A percentile compares a stretch with the other conserved stretches of the same genome.
Conservation (phyloP, 2,329 filamentous ascomycete genomes). For the Penicillium italicum region DNA sequence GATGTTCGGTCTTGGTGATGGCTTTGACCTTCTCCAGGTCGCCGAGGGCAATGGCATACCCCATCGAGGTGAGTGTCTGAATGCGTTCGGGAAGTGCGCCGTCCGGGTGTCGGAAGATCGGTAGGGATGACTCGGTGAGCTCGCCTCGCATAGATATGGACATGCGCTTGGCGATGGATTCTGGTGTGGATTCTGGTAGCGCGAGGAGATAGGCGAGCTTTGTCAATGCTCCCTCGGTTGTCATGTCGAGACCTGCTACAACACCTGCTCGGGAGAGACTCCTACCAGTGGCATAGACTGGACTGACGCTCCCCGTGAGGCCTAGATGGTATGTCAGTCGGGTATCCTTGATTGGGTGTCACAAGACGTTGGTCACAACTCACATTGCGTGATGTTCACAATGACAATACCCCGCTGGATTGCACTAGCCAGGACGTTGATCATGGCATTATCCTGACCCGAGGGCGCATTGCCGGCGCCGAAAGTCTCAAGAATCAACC, state of each 20-base stretch:
- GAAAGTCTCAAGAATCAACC: conserved; percentile 85
- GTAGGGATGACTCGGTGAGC: conserved; percentile 70
- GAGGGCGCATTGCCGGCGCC: conserved; percentile 89
- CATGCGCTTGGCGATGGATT: conserved; percentile 68
- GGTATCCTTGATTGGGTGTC: conserved; percentile 36
- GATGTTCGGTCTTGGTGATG: conserved; percentile 63
- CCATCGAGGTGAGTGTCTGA: conserved; percentile 69
- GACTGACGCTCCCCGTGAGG: conserved; percentile 67
- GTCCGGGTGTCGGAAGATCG: conserved; percentile 72
- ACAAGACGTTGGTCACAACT: conserved; percentile 41
- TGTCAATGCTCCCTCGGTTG: conserved; percentile 83
- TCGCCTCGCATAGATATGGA: conserved; percentile 75
- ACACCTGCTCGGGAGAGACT: conserved; percentile 78
- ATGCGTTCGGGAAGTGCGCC: conserved; percentile 55
- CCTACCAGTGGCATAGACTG: conserved; percentile 73
- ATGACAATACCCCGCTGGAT: conserved; percentile 78
- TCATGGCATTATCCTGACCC: conserved; percentile 73
- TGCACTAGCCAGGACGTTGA: conserved; percentile 70
- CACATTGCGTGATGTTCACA: conserved; percentile 88
- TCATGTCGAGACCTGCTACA: conserved; percentile 84
- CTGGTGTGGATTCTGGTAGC: conserved; percentile 58
- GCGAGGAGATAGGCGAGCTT: conserved; percentile 86
- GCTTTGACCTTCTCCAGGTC: conserved; percentile 63
- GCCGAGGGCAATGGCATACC: conserved; percentile 73
- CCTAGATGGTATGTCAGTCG: conserved; percentile 33